A percentile compares a stretch with the other conserved stretches of the same genome.
These are phyloP conservation scores for Pulicaria dysenterica DNA, from an alignment of 129 eudicot species.

Conservation along the genomic window DNA sequence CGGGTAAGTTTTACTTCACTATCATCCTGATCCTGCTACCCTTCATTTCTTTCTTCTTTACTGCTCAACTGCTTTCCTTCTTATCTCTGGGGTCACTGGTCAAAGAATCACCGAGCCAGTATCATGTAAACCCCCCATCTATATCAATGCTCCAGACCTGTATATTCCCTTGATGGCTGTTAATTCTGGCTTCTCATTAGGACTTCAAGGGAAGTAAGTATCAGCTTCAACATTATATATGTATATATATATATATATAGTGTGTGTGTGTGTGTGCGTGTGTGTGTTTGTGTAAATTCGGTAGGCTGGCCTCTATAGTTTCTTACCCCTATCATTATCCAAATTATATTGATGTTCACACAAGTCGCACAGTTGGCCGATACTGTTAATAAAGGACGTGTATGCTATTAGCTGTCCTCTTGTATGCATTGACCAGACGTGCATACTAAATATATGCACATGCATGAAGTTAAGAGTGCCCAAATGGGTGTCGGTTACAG, in stretches of 20 bases:
- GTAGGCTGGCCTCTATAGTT: not conserved
- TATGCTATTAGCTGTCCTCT: not conserved
- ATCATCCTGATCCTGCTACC: not conserved
- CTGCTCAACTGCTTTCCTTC: constrained; percentile 3
- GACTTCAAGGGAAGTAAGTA: constrained; percentile 77
- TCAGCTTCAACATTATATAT: not conserved
- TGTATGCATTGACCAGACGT: not conserved
- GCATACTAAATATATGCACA: no score
- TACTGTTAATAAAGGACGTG: not conserved
- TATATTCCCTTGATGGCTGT: constrained; percentile 72
- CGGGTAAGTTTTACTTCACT: constrained; percentile 44
- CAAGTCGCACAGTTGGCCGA: not conserved
- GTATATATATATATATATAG: no score
- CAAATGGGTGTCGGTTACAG: not conserved
- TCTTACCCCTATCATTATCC: not conserved
- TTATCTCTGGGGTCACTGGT: constrained; percentile 63
- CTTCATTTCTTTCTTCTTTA: not conserved
- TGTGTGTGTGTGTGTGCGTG: no score
- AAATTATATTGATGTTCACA: not conserved
- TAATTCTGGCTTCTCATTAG: constrained; percentile 63
- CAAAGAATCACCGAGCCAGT: constrained; percentile 69
- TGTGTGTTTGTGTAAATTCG: not conserved
- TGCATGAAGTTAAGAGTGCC: not conserved
- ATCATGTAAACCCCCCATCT: constrained; percentile 72
- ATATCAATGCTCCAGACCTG: constrained; percentile 73